Conservation (phyloP, 345 rosid species). For the Sonneratia alba region DNA sequence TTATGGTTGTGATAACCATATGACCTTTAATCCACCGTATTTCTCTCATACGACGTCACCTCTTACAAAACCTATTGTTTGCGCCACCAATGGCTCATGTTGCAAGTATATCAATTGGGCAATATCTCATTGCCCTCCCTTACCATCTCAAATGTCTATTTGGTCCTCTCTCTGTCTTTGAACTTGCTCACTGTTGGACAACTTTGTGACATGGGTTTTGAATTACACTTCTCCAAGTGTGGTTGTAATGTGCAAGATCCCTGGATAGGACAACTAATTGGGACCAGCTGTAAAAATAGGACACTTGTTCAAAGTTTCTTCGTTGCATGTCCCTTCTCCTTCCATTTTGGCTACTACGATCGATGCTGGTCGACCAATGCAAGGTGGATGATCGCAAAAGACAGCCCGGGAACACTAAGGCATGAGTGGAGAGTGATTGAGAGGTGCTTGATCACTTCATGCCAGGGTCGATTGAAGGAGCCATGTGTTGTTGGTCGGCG, state of each 20-base stretch:
- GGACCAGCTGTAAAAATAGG: background rate
- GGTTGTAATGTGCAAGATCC: background rate
- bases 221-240: background rate
- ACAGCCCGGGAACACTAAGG: too few species aligned
- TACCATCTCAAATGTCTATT: background rate
- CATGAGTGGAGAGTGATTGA: too few species aligned
- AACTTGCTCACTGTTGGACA: background rate
- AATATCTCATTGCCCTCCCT: background rate
- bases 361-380: too few species aligned
- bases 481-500: too few species aligned
- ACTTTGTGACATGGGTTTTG: background rate
- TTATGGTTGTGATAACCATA: background rate
- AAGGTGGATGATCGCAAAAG: too few species aligned
- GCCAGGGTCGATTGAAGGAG: too few species aligned
- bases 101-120: background rate
- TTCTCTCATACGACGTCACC: background rate
- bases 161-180: background rate
- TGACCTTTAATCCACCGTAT: background rate
- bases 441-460: too few species aligned
- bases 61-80: background rate
- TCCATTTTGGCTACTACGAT: background rate
- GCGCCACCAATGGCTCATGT: background rate
- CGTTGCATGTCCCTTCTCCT: background rate
- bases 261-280: background rate
- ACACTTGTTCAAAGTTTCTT: background rate